phyloP scores from a whole-genome alignment of 257 asterid species.

The Ophiorrhiza pumila region DNA sequence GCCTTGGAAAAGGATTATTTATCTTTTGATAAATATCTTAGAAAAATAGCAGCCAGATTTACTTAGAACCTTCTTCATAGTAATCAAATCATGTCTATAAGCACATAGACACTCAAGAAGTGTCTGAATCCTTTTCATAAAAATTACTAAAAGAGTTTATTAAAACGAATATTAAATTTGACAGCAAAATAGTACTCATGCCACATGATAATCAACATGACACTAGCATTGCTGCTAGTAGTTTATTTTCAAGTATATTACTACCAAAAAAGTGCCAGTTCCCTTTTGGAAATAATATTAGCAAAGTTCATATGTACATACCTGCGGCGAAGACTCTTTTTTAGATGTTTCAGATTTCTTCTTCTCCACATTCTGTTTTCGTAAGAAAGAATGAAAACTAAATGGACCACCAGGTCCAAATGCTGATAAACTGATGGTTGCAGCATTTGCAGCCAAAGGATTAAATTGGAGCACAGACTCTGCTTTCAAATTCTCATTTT shows the following conservation, averaged over 20 bases:
- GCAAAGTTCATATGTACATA: constrained; percentile 19
- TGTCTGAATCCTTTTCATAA: neutral
- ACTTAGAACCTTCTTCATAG: neutral
- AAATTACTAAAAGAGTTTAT: too few relatives aligned
- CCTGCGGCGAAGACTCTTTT: constrained; percentile 47
- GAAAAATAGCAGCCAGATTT: neutral
- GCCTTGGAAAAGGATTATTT: neutral
- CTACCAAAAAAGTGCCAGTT: neutral
- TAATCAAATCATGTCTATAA: neutral
- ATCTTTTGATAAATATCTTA: neutral
- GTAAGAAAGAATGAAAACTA: constrained; percentile 57
- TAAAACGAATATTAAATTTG: neutral
- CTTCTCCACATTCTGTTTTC: constrained; percentile 41
- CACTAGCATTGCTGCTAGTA: neutral
- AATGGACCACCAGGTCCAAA: constrained; percentile 85
- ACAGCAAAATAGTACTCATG: neutral
- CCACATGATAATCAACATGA: neutral
- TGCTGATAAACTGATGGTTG: constrained; percentile 68
- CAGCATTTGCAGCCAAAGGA: constrained; percentile 66
- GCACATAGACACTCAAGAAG: neutral
- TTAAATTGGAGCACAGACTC: constrained; percentile 44
- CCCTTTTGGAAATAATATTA: neutral
- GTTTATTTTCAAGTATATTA: neutral
- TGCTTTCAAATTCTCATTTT: constrained; percentile 29
- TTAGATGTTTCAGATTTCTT: constrained; percentile 46